Base-by-base conservation (phyloP, 192 early-diverging fungal species). In the Chytriomyces sp. region DNA sequence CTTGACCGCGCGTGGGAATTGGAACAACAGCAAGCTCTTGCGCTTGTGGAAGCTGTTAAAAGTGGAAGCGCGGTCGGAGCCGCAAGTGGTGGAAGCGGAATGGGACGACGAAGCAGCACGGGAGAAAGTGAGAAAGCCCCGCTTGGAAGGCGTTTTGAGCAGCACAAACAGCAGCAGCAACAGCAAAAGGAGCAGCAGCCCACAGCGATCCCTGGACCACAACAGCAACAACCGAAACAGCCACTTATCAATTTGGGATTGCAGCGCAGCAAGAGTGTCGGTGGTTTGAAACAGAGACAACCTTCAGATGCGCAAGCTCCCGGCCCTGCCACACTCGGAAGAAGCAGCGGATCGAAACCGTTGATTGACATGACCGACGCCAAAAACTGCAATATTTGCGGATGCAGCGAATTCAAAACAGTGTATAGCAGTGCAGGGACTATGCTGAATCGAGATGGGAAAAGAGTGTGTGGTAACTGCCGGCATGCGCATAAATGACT, bases 371-470 rank as follows among this genome's bases (percentile, higher is more conserved):
- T 86, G 7, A 71, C 73, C 11, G 81, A 81, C 61, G 61, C 61
- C 46, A 77, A 77, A 24, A 82, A 86, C 68, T 86, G 85, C 67
- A 48, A 67, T 16, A 70, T 49, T 13, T 86, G 85, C 61, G 85
- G 85, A 6, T 86, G 85, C 69, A 82, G 80, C 45, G 85, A 86
- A 62, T 80, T 64, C 47, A 77, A 78, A 43, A 61, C 75, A n/a
- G 44, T 64, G 26, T 67, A 35, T 64, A 71, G 45, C 9, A 61
- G 45, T 24, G n/a, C 24, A 13, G 61, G 61, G 13, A 20, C 44
- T 26, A 45, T 20, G 20, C 16, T 59, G 45, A 73, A 20, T 13
- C 18, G 45, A 11, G 72, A 73, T 46, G 72, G 72, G 53, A 57
- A 60, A 59, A 67, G 67, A 35, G 67, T 74, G 43, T 79, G 78